These are phyloP conservation scores for Pistacia atlantica DNA, from an alignment of 345 rosid genomes.

Conservation along the genomic window DNA sequence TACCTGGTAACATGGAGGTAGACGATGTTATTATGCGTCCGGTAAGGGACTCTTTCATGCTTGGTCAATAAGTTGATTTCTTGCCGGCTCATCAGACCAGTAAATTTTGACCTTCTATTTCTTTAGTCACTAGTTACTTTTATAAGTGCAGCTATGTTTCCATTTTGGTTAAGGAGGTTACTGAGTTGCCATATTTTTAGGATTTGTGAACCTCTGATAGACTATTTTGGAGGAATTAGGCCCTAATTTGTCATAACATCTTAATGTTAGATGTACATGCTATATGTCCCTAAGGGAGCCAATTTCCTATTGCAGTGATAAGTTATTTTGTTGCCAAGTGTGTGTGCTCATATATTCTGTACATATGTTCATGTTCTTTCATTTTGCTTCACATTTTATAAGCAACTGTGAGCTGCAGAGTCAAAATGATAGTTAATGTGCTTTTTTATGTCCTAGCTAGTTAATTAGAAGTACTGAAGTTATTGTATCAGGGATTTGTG, in stretches of 20 bases:
- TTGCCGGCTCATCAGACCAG: not conserved
- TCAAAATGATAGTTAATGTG: too few relatives aligned
- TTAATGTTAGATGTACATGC: not conserved
- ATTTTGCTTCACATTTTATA: too few relatives aligned
- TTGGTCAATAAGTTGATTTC: not conserved
- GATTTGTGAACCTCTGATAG: not conserved
- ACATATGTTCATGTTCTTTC: too few relatives aligned
- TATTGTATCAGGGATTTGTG: not conserved
- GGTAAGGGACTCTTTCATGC: slow-evolving; percentile 40
- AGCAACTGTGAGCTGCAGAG: too few relatives aligned
- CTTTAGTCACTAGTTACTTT: not conserved
- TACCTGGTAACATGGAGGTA: slow-evolving; percentile 67
- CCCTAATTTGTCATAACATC: not conserved
- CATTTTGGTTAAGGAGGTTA: not conserved
- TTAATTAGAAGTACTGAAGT: too few relatives aligned
- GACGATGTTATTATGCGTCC: slow-evolving; percentile 55
- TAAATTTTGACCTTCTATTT: not conserved
- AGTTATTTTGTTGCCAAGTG: not conserved
- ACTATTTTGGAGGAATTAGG: not conserved
- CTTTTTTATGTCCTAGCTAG: too few relatives aligned
- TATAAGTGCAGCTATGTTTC: too few relatives aligned
- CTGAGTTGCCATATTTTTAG: not conserved
- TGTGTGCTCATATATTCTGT: not conserved
- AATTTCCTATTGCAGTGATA: not conserved
- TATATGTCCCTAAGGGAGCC: not conserved